Percentiles rank a stretch among this genome's conserved stretches.
These are phyloP conservation scores for Eucalyptus paniculata DNA, from an alignment of 345 rosid species.

Conservation along the genomic window DNA sequence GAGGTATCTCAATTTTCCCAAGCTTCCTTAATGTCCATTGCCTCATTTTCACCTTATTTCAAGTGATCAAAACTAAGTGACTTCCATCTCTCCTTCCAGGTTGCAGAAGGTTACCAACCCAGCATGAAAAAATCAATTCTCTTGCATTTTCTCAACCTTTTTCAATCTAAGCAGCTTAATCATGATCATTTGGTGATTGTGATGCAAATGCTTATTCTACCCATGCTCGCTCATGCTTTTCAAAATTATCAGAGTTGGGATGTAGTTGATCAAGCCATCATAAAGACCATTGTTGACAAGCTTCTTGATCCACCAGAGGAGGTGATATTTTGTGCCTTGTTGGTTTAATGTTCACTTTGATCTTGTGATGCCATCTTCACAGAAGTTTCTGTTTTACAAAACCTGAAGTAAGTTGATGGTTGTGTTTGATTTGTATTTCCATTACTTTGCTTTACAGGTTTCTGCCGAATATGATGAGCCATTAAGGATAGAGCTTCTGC, in stretches of 20 bases:
- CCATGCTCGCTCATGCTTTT: conserved; percentile 97
- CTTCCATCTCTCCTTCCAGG: conserved; percentile 24
- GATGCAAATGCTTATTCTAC: conserved; percentile 99
- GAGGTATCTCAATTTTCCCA: conserved; percentile 41
- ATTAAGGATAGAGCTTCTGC: conserved; percentile 94
- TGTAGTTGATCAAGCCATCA: conserved; percentile 75
- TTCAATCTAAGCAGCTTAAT: conserved; percentile 86
- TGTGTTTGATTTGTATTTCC: background rate
- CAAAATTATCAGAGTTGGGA: conserved; percentile 89
- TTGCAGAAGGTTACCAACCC: conserved; percentile 89
- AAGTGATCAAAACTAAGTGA: background rate
- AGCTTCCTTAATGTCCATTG: background rate
- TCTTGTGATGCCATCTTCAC: background rate
- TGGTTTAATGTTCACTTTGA: background rate
- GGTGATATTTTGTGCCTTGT: conserved; percentile 18
- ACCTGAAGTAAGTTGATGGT: background rate
- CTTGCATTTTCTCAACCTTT: conserved; percentile 77
- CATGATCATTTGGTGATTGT: conserved; percentile 93
- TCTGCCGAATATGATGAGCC: conserved; percentile 98
- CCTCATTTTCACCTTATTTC: background rate
- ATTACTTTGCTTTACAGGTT: conserved; percentile 31
- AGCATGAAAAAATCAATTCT: conserved; percentile 79
- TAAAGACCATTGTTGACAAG: conserved; percentile 93
- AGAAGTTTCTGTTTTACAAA: background rate
- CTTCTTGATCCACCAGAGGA: conserved; percentile 99